phyloP scores from a whole-genome alignment of 2,329 filamentous ascomycete species.

The Dactylonectria estremocensis region DNA sequence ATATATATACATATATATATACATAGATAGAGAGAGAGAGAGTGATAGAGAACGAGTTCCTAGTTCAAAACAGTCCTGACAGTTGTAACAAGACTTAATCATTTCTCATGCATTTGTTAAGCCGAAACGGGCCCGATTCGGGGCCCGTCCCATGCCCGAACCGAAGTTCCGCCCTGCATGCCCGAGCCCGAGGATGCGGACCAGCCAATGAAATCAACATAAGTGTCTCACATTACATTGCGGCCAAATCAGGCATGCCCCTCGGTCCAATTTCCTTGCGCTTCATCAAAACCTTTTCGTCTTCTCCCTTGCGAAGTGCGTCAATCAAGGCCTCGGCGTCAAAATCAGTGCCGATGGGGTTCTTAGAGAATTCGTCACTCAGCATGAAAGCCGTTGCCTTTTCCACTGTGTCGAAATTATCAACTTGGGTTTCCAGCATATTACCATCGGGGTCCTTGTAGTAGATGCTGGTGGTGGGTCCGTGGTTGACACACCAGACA shows the following conservation, averaged over 20 bases:
- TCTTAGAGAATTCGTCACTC: constrained; percentile 4
- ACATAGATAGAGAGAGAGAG: too few species aligned
- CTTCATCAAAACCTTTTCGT: background rate
- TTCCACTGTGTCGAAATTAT: constrained; percentile 25
- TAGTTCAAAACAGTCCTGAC: too few species aligned
- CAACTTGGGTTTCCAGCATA: constrained; percentile 24
- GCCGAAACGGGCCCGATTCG: too few species aligned
- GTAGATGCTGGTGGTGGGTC: constrained; percentile 25
- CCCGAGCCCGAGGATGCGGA: too few species aligned
- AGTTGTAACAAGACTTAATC: too few species aligned
- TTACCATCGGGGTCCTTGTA: constrained; percentile 29
- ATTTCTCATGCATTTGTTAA: too few species aligned
- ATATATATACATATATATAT: too few species aligned
- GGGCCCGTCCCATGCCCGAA: too few species aligned
- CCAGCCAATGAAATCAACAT: too few species aligned
- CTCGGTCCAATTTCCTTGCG: background rate
- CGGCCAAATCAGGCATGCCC: background rate
- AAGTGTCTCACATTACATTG: too few species aligned
- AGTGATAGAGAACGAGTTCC: too few species aligned
- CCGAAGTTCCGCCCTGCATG: too few species aligned
- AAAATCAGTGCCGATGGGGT: constrained; percentile 24
- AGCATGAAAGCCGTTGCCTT: constrained; percentile 18
- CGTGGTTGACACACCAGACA: constrained; percentile 27
- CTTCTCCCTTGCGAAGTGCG: background rate
- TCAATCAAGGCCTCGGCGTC: constrained; percentile 10